Evolutionary conservation across 2,329 filamentous ascomycete species (phyloP).

Genomic region (Microdochium paspali): DNA sequence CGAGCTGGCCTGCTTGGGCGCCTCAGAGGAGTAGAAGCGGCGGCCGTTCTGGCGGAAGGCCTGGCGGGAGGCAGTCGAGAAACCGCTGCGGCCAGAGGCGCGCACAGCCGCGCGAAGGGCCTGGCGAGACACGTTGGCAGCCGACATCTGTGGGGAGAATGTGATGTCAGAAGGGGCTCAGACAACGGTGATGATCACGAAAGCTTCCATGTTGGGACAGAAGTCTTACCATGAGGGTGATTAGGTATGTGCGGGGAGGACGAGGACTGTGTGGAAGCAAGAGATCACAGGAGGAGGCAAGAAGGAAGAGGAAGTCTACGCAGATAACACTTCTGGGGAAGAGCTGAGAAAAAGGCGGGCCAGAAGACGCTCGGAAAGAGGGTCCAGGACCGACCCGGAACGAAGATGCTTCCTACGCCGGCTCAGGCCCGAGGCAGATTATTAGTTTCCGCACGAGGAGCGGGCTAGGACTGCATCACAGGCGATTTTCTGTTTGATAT

Average conservation of each 20-base stretch:
- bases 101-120: conserved; percentile 50
- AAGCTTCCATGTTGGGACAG: neutral
- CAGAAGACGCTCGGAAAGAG: conserved; percentile 3
- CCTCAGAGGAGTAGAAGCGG: conserved; percentile 70
- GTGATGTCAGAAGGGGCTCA: neutral
- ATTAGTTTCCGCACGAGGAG: neutral
- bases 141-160: conserved; percentile 22
- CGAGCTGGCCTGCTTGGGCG: conserved; percentile 39
- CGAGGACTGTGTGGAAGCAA: neutral
- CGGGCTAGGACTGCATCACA: neutral
- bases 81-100: conserved; percentile 46
- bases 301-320: conserved; percentile 1
- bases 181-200: neutral
- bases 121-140: conserved; percentile 36
- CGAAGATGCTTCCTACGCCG: neutral
- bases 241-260: neutral
- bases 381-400: neutral
- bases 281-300: neutral
- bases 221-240: neutral
- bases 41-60: conserved; percentile 66
- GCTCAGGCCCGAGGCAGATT: too few species aligned
- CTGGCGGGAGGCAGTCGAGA: conserved; percentile 52
- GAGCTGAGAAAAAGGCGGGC: conserved; percentile 1
- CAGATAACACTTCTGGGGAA: neutral
- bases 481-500: neutral